Conservation (phyloP, 345 rosid genomes). For the Ceriops tagal region DNA sequence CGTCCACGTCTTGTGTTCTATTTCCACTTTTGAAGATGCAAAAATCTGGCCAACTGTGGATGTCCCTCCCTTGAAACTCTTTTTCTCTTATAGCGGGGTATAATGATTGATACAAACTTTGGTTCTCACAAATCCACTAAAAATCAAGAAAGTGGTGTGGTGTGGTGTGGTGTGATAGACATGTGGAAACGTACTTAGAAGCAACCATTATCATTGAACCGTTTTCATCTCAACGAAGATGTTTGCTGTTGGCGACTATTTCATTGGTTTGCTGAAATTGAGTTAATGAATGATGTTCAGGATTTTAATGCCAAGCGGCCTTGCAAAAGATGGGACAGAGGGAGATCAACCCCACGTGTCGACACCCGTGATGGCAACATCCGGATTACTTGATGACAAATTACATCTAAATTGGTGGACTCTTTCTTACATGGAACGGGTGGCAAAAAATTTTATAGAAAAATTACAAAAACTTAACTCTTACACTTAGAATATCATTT, state of each 20-base stretch:
- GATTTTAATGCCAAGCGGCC: slow-evolving; percentile 80
- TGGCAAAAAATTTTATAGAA: too few species aligned
- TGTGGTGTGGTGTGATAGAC: background rate
- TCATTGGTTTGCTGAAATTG: slow-evolving; percentile 26
- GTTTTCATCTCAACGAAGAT: background rate
- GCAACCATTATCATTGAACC: background rate
- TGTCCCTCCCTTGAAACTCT: slow-evolving; percentile 4
- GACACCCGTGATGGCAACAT: slow-evolving; percentile 95
- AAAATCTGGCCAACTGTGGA: background rate
- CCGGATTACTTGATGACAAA: slow-evolving; percentile 41
- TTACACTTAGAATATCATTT: too few species aligned
- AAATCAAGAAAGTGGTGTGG: too few species aligned
- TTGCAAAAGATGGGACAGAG: slow-evolving; percentile 95
- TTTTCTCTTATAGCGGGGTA: background rate
- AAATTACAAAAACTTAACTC: too few species aligned
- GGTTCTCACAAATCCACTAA: too few species aligned
- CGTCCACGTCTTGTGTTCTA: slow-evolving; percentile 17
- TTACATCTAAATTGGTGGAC: background rate
- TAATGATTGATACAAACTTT: background rate
- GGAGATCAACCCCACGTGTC: slow-evolving; percentile 98
- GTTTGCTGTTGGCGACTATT: background rate
- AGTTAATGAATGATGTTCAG: slow-evolving; percentile 40
- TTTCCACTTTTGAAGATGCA: slow-evolving; percentile 2
- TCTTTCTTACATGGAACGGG: background rate
- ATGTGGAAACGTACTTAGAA: background rate